These are phyloP conservation scores for Moesziomyces antarcticus DNA, from an alignment of 1,284 basidiomycete species.

Conservation along the genomic window DNA sequence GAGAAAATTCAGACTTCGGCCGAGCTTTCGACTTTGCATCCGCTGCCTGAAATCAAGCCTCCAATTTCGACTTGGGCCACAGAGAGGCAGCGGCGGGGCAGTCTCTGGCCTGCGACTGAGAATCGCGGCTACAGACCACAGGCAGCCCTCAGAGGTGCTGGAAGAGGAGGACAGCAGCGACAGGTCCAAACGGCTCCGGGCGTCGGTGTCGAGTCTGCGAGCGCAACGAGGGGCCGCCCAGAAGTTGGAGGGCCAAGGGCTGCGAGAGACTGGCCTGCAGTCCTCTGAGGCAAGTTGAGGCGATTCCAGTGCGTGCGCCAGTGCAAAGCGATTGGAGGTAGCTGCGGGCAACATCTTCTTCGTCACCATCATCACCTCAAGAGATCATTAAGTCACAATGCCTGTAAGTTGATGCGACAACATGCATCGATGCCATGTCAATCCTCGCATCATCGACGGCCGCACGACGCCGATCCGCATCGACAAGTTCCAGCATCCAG, in stretches of 20 bases:
- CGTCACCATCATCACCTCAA: constrained; percentile 54
- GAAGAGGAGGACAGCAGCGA: neutral
- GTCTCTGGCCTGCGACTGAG: no score
- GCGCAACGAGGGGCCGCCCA: neutral
- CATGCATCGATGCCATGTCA: constrained; percentile 21
- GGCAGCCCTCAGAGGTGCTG: neutral
- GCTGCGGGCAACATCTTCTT: constrained; percentile 33
- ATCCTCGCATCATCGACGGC: constrained; percentile 18
- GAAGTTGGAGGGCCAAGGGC: neutral
- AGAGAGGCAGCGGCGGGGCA: no score
- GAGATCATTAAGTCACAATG: constrained; percentile 53
- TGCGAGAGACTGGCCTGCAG: neutral
- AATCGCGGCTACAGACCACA: neutral
- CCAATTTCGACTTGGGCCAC: neutral
- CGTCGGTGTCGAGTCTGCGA: neutral
- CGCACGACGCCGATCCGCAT: neutral
- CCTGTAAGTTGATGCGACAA: constrained; percentile 46
- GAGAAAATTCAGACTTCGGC: neutral
- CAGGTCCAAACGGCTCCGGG: neutral
- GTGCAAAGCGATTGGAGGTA: constrained; percentile 41
- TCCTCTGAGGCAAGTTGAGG: neutral
- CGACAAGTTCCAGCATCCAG: neutral
- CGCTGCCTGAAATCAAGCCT: neutral
- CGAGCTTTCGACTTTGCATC: neutral
- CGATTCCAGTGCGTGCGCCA: neutral